Base-by-base conservation (phyloP, 768 basidiomycete species). In the Lyophyllum atratum region DNA sequence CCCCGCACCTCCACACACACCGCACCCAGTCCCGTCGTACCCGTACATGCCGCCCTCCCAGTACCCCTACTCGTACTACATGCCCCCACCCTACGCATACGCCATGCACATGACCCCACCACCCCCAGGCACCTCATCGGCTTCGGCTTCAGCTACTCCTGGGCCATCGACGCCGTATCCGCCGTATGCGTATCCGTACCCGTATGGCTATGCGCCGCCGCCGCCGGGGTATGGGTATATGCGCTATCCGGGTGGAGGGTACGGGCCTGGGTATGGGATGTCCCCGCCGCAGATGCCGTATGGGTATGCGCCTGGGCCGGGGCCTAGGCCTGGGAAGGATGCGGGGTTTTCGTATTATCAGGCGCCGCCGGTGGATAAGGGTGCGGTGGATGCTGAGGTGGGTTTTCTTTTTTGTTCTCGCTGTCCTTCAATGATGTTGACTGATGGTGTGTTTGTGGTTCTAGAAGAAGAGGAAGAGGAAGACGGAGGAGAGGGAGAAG, bases 41-140 rank as follows among this genome's bases (percentile, higher is more conserved):
- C 45, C 59, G 21, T 61, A 56, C 9, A 29, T 53, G 10, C 55
- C 67, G 22, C 49, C 63, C 10, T 54, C 66, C 24, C 63, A 64
- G 40, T 53, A 68, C 39, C 64, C 70, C 22, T 66, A 70, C 28
- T 73, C 75, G 9, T 79, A 74, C 62, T 78, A 76, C 55, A 64
- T 74, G 63, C 70, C 34, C 34, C 34, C 70, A 21, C 46, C 37
- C 9, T 46, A 47, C 11, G 71, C 76, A 1, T 74, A 70, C 58
- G 52, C 66, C n/a, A 63, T 73, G 58, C 65, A 71, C 14, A 67
- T 64, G 7, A n/a, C n/a, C n/a, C n/a, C n/a, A n/a, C 63, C 62
- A 31, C 31, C 34, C 12, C 26, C 54, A 6, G 19, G 15, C 17
- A 15, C 51, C 17, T 19, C 52, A n/a, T 25, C 56, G 40, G 26